Evolutionary conservation across 768 basidiomycete species (phyloP).

Genomic region (Fibroporia radiculosa): DNA sequence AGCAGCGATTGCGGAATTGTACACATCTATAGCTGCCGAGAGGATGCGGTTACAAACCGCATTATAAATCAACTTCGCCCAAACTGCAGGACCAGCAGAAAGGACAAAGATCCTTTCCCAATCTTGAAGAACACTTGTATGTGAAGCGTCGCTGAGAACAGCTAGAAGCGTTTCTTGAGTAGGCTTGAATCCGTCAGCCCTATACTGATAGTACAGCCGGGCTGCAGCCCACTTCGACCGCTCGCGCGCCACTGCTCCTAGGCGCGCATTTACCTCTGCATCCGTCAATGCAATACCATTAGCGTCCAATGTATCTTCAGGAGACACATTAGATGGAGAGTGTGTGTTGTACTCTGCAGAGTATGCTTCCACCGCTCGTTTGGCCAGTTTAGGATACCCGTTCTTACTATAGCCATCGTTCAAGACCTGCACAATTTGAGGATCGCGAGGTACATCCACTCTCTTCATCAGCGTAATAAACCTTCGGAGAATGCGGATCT

Average conservation of each 20-base stretch:
- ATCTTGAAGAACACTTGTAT: constrained; percentile 33
- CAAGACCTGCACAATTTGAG: not conserved
- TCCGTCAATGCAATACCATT: too few relatives aligned
- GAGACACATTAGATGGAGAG: not conserved
- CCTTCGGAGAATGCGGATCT: not conserved
- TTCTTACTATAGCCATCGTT: not conserved
- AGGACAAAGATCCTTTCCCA: constrained; percentile 35
- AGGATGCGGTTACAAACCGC: not conserved
- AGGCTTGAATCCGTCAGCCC: constrained; percentile 23
- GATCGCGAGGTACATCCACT: not conserved
- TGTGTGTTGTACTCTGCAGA: not conserved
- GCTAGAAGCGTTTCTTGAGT: constrained; percentile 28
- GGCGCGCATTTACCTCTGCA: not conserved
- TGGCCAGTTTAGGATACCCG: not conserved
- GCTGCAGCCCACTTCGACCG: not conserved
- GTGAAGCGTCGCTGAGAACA: constrained; percentile 35
- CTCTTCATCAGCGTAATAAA: constrained; percentile 2
- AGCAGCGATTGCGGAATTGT: constrained; percentile 34
- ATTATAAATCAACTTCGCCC: constrained; percentile 50
- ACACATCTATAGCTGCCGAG: constrained; percentile 39
- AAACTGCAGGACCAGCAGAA: constrained; percentile 36
- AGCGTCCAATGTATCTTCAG: not conserved
- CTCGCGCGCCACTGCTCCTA: not conserved
- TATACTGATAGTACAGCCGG: constrained; percentile 1
- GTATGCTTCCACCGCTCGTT: not conserved